A percentile compares a stretch with the other conserved stretches of the same genome.
phyloP scores from a whole-genome alignment of 192 early-diverging fungal species.

The Phycomyces nitens region DNA sequence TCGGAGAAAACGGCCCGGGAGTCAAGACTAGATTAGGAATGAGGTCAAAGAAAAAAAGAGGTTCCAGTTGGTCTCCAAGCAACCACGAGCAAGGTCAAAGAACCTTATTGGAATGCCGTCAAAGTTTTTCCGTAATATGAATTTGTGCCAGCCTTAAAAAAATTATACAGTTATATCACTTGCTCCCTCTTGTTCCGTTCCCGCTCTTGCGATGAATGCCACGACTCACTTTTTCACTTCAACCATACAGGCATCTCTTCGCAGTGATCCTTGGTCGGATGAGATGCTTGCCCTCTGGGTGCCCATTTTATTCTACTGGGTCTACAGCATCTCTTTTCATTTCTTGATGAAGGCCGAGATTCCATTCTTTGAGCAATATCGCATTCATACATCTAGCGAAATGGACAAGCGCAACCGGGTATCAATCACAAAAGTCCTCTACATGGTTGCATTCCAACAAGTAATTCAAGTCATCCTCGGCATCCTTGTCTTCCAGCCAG shows the following conservation, averaged over 20 bases:
- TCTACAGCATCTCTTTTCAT: constrained; percentile 64
- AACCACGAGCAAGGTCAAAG: too few relatives aligned
- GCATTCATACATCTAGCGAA: constrained; percentile 57
- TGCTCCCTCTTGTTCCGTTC: too few relatives aligned
- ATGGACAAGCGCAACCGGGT: constrained; percentile 61
- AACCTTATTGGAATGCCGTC: too few relatives aligned
- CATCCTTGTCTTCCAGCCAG: constrained; percentile 20
- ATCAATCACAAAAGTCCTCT: constrained; percentile 57
- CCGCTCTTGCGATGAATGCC: too few relatives aligned
- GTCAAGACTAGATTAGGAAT: too few relatives aligned
- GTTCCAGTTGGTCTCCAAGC: too few relatives aligned
- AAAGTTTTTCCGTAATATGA: too few relatives aligned
- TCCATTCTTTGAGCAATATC: constrained; percentile 65
- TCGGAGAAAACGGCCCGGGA: too few relatives aligned
- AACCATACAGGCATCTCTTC: not conserved
- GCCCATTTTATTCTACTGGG: constrained; percentile 66
- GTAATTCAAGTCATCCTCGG: constrained; percentile 54
- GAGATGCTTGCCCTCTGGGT: constrained; percentile 48
- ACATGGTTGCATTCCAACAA: constrained; percentile 66
- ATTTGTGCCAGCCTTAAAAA: too few relatives aligned
- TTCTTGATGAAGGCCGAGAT: constrained; percentile 55
- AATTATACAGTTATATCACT: too few relatives aligned
- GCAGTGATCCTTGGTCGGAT: constrained; percentile 33
- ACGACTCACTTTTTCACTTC: not conserved
- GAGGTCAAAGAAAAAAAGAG: too few relatives aligned